phyloP scores from a whole-genome alignment of 2,329 filamentous ascomycete species.

The Trichoderma afroharzianum region DNA sequence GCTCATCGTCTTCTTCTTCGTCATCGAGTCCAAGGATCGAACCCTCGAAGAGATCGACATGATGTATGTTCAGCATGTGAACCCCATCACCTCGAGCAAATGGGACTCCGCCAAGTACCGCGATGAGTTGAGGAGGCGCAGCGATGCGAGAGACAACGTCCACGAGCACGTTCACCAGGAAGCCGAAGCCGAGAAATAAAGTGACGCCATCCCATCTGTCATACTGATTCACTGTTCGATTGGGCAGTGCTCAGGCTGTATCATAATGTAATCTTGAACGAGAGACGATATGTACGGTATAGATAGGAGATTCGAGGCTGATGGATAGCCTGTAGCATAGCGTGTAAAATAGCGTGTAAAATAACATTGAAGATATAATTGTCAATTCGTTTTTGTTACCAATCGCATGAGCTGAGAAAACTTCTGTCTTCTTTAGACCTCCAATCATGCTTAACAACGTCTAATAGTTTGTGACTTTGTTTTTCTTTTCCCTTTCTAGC shows the following conservation, averaged over 20 bases:
- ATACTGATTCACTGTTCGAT: neutral
- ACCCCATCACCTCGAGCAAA: conserved; percentile 5
- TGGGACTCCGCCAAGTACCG: neutral
- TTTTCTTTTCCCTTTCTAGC: neutral
- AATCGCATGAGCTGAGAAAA: neutral
- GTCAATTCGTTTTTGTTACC: neutral
- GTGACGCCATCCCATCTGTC: too few relatives aligned
- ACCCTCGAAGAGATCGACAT: conserved; percentile 14
- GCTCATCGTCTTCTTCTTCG: conserved; percentile 10
- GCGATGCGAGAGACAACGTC: neutral
- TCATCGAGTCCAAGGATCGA: conserved; percentile 11
- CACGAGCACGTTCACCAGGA: neutral
- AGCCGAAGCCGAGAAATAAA: conserved; percentile 2
- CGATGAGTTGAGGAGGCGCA: neutral
- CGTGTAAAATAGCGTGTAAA: conserved; percentile 4
- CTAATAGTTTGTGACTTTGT: neutral
- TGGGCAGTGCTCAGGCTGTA: neutral
- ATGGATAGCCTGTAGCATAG: neutral
- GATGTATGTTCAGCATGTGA: conserved; percentile 6
- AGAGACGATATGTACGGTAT: neutral
- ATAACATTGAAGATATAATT: neutral
- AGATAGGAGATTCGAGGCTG: neutral
- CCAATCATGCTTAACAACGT: neutral
- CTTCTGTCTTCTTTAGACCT: neutral
- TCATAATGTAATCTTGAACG: neutral